Percentiles rank a stretch among this genome's conserved stretches.
Conservation (phyloP, 2,329 filamentous ascomycete species). For the Septoria linicola region DNA sequence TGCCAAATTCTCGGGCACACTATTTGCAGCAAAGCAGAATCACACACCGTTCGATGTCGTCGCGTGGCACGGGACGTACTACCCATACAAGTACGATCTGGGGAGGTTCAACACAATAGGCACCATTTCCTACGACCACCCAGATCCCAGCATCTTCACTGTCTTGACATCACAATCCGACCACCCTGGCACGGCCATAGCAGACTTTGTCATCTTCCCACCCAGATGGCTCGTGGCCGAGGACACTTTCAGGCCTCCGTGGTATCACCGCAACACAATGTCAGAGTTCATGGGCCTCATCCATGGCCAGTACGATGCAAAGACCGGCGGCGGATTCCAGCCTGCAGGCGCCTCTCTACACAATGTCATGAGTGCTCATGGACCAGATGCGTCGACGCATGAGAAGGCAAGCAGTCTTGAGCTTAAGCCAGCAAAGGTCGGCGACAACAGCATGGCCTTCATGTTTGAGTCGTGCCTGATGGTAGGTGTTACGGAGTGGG, state of each 20-base stretch:
- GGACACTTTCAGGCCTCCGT: conserved; percentile 69
- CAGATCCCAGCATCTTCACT: conserved; percentile 65
- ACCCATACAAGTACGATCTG: conserved; percentile 59
- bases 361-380: conserved; percentile 46
- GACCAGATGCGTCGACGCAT: conserved; percentile 58
- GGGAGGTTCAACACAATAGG: conserved; percentile 60
- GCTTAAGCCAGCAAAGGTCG: conserved; percentile 58
- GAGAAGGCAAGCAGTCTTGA: conserved; percentile 58
- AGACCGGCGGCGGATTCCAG: conserved; percentile 57
- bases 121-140: conserved; percentile 61
- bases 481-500: conserved; percentile 72
- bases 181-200: conserved; percentile 56
- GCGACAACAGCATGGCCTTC: conserved; percentile 62
- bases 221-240: conserved; percentile 69
- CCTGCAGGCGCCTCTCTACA: conserved; percentile 59
- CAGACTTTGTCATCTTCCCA: conserved; percentile 72
- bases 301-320: conserved; percentile 58
- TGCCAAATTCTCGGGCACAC: conserved; percentile 61
- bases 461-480: conserved; percentile 70
- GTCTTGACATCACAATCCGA: conserved; percentile 64
- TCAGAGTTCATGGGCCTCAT: conserved; percentile 65
- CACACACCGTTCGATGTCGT: conserved; percentile 71
- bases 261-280: conserved; percentile 70
- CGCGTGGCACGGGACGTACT: conserved; percentile 70
- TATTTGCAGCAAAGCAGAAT: conserved; percentile 60